Evolutionary conservation across 805 yeast species (phyloP).

Genomic region (Yarrowia osloensis): DNA sequence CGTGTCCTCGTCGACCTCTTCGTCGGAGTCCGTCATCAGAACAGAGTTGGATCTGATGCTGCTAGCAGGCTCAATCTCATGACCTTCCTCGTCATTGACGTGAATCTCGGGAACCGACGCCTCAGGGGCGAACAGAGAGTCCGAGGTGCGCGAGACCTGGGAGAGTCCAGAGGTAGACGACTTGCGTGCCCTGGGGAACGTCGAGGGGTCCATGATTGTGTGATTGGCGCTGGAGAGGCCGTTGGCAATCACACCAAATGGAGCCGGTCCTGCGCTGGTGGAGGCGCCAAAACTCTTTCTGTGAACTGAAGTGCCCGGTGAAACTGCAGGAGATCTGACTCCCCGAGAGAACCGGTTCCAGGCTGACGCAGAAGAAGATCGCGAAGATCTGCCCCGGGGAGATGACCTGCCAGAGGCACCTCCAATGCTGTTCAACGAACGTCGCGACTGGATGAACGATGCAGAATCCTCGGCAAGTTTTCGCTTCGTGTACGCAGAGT

Average conservation of each 20-base stretch:
- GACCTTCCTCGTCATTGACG: slow-evolving; percentile 20
- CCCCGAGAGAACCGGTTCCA: slow-evolving; percentile 24
- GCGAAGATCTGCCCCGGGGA: slow-evolving; percentile 21
- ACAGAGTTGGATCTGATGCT: background rate
- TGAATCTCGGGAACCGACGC: slow-evolving; percentile 7
- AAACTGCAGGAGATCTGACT: slow-evolving; percentile 6
- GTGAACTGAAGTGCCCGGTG: slow-evolving; percentile 20
- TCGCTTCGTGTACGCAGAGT: slow-evolving; percentile 55
- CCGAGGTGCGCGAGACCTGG: background rate
- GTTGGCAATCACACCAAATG: slow-evolving; percentile 5
- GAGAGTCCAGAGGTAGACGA: slow-evolving; percentile 6
- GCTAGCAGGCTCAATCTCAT: background rate
- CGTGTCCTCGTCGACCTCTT: background rate
- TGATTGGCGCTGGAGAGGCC: slow-evolving; percentile 17
- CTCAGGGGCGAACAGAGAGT: background rate
- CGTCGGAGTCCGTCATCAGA: slow-evolving; percentile 4
- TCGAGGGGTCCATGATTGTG: slow-evolving; percentile 10
- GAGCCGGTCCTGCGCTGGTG: background rate
- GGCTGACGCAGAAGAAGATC: slow-evolving; percentile 5
- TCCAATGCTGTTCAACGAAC: slow-evolving; percentile 2
- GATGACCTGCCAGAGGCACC: slow-evolving; percentile 27
- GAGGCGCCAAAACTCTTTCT: background rate
- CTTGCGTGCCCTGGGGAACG: slow-evolving; percentile 13
- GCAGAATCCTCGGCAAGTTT: slow-evolving; percentile 33
- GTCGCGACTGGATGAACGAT: slow-evolving; percentile 12